Evolutionary conservation across 2,329 filamentous ascomycete species (phyloP), one percentile per base, ranked within the genome.

Genomic region (Seiridium unicorne): DNA sequence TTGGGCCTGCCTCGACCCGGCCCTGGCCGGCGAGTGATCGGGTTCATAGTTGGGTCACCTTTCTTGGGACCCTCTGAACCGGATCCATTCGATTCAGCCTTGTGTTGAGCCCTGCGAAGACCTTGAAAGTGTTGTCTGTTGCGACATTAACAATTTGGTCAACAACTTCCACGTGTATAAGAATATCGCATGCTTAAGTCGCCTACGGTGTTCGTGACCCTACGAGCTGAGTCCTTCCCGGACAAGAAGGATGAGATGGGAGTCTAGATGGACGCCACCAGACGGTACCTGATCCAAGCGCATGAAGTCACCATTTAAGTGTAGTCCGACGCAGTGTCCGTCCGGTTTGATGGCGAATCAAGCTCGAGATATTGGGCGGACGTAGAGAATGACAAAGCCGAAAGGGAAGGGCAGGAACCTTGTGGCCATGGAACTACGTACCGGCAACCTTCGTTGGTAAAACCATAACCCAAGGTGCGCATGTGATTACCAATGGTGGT

Each of bases 381-480:
- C 18, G 47, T 10, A 26, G 26, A 49, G 31, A 32, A 49, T 49
- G 18, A 49, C 32, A 34, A 44, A 26, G 54, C 46, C 44, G 44
- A 57, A 48, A 59, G 58, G 51, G 32, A 53, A 44, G 35, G 51
- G 51, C 55, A 51, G 46, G 11, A 11, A 11, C 11, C 11, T 32
- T 32, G 47, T 35, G 32, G 18, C 13, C 31, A 51, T 8, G 31
- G 32, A 38, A 46, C n/a, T 54, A 81, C 84, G 76, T 75, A 87
- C 84, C 84, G 83, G 65, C 84, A 87, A 66, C 84, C 84, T 70
- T 87, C 84, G 76, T 87, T 87, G 18, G 84, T 87, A 71, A 87
- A 87, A 72, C 83, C 83, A 66, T 87, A 87, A 59, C 84, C 84
- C 60, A 86, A 67, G 42, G 74, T 72, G 62, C 84, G 79, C 84